These are phyloP conservation scores for Macrophomina tecta DNA, from an alignment of 2,329 filamentous ascomycete genomes.

Conservation along the genomic window DNA sequence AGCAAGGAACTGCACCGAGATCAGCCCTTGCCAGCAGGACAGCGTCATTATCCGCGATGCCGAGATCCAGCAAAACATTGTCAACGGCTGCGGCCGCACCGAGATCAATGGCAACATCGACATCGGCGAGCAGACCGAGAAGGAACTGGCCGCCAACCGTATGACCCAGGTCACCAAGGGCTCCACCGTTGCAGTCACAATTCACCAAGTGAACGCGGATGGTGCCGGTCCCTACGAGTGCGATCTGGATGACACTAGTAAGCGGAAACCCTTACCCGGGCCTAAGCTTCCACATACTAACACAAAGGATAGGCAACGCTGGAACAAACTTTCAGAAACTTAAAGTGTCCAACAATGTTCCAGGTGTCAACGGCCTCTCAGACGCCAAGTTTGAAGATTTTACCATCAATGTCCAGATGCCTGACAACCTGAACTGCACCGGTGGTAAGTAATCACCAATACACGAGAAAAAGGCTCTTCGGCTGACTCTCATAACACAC, in stretches of 20 bases:
- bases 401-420: slow-evolving; percentile 62
- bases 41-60: slow-evolving; percentile 44
- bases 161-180: slow-evolving; percentile 39
- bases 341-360: slow-evolving; percentile 64
- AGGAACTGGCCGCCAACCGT: slow-evolving; percentile 40
- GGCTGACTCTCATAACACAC: background rate
- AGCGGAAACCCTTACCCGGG: slow-evolving; percentile 31
- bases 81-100: slow-evolving; percentile 45
- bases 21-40: slow-evolving; percentile 47
- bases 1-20: slow-evolving; percentile 46
- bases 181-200: slow-evolving; percentile 41
- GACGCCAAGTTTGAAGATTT: slow-evolving; percentile 63
- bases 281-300: background rate
- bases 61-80: slow-evolving; percentile 46
- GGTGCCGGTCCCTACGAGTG: slow-evolving; percentile 58
- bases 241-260: slow-evolving; percentile 46
- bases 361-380: slow-evolving; percentile 63
- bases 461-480: background rate
- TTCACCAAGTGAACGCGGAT: slow-evolving; percentile 62
- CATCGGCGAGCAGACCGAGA: slow-evolving; percentile 47
- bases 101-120: slow-evolving; percentile 47
- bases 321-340: slow-evolving; percentile 56
- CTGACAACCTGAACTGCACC: slow-evolving; percentile 40
- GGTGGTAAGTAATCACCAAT: background rate
- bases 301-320: slow-evolving; percentile 34